Evolutionary conservation across 2,329 filamentous ascomycete species (phyloP).

Genomic region (Thelonectria rubi): DNA sequence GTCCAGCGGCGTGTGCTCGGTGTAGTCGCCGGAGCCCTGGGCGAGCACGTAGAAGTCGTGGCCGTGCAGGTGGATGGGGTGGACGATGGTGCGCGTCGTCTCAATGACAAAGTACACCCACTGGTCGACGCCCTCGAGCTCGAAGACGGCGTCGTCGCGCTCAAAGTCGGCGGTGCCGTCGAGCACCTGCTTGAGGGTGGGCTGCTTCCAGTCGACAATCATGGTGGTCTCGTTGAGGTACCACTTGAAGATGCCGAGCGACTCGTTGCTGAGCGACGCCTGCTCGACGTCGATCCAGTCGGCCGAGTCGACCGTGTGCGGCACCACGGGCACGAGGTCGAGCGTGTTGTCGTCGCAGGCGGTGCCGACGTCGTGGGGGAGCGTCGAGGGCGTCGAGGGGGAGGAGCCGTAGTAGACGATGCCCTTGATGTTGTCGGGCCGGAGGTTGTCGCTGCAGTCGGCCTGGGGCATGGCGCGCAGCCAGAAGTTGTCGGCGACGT

Average conservation of each 20-base stretch:
- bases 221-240: conserved; percentile 49
- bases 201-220: conserved; percentile 41
- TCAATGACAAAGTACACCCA: conserved; percentile 47
- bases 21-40: conserved; percentile 36
- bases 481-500: conserved; percentile 55
- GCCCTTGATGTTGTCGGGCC: conserved; percentile 55
- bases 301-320: conserved; percentile 45
- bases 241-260: conserved; percentile 53
- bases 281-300: conserved; percentile 41
- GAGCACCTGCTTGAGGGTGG: conserved; percentile 37
- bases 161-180: conserved; percentile 28
- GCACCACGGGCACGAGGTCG: conserved; percentile 47
- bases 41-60: conserved; percentile 47
- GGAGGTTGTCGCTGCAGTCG: conserved; percentile 53
- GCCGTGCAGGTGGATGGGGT: conserved; percentile 51
- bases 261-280: conserved; percentile 36
- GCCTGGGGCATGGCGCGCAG: conserved; percentile 56
- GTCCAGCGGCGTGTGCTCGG: conserved; percentile 22
- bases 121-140: conserved; percentile 37
- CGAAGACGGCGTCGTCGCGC: conserved; percentile 40
- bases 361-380: conserved; percentile 22
- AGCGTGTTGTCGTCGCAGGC: conserved; percentile 50
- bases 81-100: conserved; percentile 37
- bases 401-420: conserved; percentile 55
- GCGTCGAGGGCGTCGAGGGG: conserved; percentile 23